Evolutionary conservation across 257 asterid species (phyloP).

Genomic region (Solanum piurae): DNA sequence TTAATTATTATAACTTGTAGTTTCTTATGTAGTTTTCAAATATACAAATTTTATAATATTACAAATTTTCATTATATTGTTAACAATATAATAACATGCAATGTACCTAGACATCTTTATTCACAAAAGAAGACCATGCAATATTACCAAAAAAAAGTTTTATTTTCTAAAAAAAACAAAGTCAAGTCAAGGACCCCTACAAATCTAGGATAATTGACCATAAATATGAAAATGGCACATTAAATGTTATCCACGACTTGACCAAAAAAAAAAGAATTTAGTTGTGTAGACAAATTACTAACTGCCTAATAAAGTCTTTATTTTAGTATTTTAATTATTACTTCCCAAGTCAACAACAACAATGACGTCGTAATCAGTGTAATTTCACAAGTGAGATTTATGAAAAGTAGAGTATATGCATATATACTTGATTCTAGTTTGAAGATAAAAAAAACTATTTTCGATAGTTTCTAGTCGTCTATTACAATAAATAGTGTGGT

Average conservation of each 20-base stretch:
- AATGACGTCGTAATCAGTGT: not conserved
- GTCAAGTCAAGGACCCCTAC: not conserved
- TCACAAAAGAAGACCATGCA: not conserved
- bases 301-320: not conserved
- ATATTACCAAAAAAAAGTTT: not conserved
- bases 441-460: not conserved
- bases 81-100: not conserved
- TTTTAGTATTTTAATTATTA: not conserved
- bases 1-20: too few relatives aligned
- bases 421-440: not conserved
- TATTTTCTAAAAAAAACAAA: not conserved
- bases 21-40: too few relatives aligned
- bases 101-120: not conserved
- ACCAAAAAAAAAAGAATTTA: not conserved
- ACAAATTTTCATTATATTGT: not conserved
- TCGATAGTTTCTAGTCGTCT: not conserved
- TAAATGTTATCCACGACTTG: not conserved
- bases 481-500: not conserved
- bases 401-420: fast-evolving
- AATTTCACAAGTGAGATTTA: not conserved
- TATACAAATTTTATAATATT: too few relatives aligned
- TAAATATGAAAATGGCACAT: not conserved
- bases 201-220: not conserved
- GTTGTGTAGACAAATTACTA: not conserved
- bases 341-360: not conserved